Evolutionary conservation across 805 yeast genomes (phyloP), one percentile per base, ranked within the genome.

Genomic region (Barnettozyma salicaria): DNA sequence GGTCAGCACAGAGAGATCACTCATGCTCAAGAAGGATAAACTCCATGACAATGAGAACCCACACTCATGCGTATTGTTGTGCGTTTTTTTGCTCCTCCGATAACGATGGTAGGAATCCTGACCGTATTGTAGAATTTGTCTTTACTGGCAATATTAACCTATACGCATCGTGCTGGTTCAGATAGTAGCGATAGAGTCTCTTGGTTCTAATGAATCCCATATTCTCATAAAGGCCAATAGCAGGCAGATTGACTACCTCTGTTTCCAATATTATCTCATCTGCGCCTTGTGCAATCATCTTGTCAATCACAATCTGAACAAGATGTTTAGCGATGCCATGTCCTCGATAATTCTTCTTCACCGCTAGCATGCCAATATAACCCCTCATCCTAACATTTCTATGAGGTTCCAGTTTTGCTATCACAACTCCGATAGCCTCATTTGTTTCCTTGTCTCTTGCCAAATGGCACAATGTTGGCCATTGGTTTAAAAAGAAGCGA

Each of bases 181-280:
- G 59, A 55, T 92, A 92, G 65, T 92, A 92, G 36, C 96, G 68
- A 55, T 78, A 82, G 56, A 90, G 70, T 40, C 97, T 66, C 50
- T 86, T 82, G 34, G 77, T 68, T 34, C 86, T 64, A 27, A 86
- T 52, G 53, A 86, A 86, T 2, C 95, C 95, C 65, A 84, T 66
- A 42, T 76, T 73, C 52, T 82, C 87, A 50, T 86, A 86, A 13
- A 86, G 59, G 17, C 61, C 58, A 41, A 85, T 61, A 1, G 95
- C 95, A 1, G 82, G 79, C 8, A 42, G 54, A 53, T 92, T 92
- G 17, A 73, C 77, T 6, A 83, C 92, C 55, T 92, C 97, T 0
- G 98, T 86, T 55, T 92, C 98, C 41, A 92, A 66, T 65, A 81
- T 80, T n/a, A 89, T 76, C 58, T 92, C 98, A 60, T 92, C 97